Conservation (phyloP, 208 protist genomes). For the Wallacemonas collosoma region DNA sequence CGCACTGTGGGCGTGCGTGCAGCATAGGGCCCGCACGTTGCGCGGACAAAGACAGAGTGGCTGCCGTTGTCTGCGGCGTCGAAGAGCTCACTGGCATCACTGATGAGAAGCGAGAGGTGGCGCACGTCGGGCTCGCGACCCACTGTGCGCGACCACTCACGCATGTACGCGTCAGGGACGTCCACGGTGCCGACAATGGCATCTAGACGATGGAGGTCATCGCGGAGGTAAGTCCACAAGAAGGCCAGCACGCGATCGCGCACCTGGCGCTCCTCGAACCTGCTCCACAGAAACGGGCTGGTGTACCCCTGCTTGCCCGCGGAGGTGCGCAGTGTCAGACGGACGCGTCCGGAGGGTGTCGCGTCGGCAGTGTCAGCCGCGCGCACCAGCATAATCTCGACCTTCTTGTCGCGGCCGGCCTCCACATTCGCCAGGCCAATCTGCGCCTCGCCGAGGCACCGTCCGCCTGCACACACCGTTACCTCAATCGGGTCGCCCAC, state of each 20-base stretch:
- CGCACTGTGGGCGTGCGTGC: constrained; percentile 32
- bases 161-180: constrained; percentile 60
- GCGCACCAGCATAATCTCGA: constrained; percentile 62
- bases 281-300: constrained; percentile 34
- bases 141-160: constrained; percentile 48
- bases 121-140: constrained; percentile 54
- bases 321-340: constrained; percentile 41
- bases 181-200: constrained; percentile 58
- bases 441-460: constrained; percentile 65
- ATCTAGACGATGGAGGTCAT: constrained; percentile 82
- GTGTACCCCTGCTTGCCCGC: constrained; percentile 37
- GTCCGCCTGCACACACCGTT: constrained; percentile 45
- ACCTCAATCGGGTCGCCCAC: constrained; percentile 43
- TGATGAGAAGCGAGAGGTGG: constrained; percentile 39
- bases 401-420: constrained; percentile 47
- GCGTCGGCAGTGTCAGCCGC: constrained; percentile 74
- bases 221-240: constrained; percentile 77
- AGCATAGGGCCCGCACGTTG: constrained; percentile 43
- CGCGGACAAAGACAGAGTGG: constrained; percentile 36
- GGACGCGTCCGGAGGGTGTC: constrained; percentile 48
- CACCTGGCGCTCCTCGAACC: constrained; percentile 35
- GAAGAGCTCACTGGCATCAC: constrained; percentile 23
- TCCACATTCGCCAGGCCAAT: constrained; percentile 60
- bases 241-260: constrained; percentile 70
- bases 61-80: constrained; percentile 13